These are phyloP conservation scores for Cryphonectria naterciae DNA, from an alignment of 2,329 filamentous ascomycete species.

Conservation along the genomic window DNA sequence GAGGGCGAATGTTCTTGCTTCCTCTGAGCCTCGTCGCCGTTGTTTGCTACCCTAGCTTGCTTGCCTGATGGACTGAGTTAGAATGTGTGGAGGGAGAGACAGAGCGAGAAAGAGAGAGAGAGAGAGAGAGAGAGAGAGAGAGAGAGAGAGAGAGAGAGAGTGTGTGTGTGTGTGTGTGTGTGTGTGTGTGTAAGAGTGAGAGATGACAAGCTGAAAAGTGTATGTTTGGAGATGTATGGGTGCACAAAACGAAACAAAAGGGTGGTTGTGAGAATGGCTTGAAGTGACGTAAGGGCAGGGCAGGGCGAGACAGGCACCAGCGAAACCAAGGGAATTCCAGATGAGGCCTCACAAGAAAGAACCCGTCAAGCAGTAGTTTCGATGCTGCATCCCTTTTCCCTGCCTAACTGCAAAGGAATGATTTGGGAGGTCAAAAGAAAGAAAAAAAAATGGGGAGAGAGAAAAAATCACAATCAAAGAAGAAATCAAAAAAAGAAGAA, in stretches of 20 bases:
- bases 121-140: neutral
- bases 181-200: neutral
- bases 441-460: neutral
- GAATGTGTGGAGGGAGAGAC: conserved; percentile 27
- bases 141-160: neutral
- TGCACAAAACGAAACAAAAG: neutral
- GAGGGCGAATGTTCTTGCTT: conserved; percentile 56
- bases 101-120: neutral
- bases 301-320: conserved; percentile 3
- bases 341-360: conserved; percentile 17
- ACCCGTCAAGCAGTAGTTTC: neutral
- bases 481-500: neutral
- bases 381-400: neutral
- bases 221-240: neutral
- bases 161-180: neutral
- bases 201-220: neutral
- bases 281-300: neutral
- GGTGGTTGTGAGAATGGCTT: neutral
- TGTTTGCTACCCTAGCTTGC: conserved; percentile 74
- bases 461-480: neutral
- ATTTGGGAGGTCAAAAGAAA: neutral
- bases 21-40: conserved; percentile 53
- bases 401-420: neutral
- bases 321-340: neutral
- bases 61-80: conserved; percentile 63